These are phyloP conservation scores for Ceratocystis papillata DNA, from an alignment of 2,329 filamentous ascomycete genomes.

Conservation along the genomic window DNA sequence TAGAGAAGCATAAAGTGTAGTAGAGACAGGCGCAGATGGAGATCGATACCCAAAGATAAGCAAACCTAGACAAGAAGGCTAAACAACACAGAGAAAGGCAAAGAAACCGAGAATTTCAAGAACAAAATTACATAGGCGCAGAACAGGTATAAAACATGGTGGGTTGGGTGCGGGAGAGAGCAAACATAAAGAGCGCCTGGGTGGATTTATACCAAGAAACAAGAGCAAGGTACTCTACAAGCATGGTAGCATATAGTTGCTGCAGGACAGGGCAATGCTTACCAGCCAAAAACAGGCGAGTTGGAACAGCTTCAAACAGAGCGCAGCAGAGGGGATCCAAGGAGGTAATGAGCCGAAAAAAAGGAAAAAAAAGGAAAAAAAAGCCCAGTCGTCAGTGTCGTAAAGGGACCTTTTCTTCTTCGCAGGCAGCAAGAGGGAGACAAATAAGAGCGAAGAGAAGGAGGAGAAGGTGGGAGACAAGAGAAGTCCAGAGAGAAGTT, in stretches of 20 bases:
- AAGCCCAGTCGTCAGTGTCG: not conserved
- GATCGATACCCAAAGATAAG: not conserved
- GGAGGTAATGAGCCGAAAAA: not conserved
- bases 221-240: not conserved
- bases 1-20: not conserved
- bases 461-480: not conserved
- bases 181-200: conserved; percentile 5
- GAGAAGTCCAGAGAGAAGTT: not conserved
- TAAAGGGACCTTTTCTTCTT: no score
- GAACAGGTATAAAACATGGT: conserved; percentile 15
- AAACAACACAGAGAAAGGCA: not conserved
- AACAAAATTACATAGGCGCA: conserved; percentile 8
- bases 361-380: not conserved
- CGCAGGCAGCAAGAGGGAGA: no score
- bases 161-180: conserved; percentile 6
- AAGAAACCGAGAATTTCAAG: not conserved
- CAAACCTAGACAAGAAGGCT: not conserved
- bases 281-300: not conserved
- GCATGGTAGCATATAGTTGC: not conserved
- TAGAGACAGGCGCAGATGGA: not conserved
- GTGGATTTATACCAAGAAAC: conserved; percentile 1
- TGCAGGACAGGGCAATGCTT: conserved; percentile 10
- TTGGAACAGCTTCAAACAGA: not conserved
- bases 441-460: not conserved
- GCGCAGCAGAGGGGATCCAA: not conserved